These are phyloP conservation scores for Rhodotorula kratochvilovae DNA, from an alignment of 768 basidiomycete genomes.

Conservation along the genomic window DNA sequence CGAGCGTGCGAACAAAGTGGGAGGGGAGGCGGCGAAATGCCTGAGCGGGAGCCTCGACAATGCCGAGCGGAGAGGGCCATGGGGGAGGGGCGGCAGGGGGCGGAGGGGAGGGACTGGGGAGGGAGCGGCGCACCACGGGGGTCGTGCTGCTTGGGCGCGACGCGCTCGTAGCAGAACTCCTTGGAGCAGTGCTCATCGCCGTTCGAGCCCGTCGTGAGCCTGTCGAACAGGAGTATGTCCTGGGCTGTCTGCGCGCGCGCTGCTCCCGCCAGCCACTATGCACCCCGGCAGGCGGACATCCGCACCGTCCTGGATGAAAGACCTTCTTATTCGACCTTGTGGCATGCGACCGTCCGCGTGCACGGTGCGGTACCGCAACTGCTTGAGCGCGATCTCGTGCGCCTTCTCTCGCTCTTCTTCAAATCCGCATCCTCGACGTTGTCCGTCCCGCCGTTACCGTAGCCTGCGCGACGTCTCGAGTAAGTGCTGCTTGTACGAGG, in stretches of 20 bases:
- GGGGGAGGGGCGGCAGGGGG: no score
- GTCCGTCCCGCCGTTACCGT: background rate
- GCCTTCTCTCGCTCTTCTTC: background rate
- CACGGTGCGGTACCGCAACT: background rate
- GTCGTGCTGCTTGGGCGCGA: conserved; percentile 7
- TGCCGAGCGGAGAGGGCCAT: no score
- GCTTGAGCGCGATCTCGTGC: background rate
- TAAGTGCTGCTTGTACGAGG: background rate
- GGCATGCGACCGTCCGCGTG: background rate
- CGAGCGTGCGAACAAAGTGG: no score
- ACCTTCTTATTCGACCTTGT: conserved; percentile 6
- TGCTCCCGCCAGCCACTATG: no score
- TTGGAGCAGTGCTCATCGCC: conserved; percentile 9
- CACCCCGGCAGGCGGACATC: background rate
- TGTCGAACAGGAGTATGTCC: conserved; percentile 13
- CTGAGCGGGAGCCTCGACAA: no score
- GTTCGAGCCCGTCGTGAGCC: conserved; percentile 10
- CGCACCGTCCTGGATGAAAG: background rate
- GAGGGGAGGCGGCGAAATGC: no score
- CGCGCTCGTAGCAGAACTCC: conserved; percentile 15
- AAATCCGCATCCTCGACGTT: background rate
- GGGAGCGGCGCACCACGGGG: background rate
- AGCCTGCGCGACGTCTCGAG: background rate
- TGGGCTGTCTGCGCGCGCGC: background rate
- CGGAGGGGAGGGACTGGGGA: no score